A percentile compares a stretch with the other conserved stretches of the same genome.
Evolutionary conservation across 192 early-diverging fungal genomes (phyloP).

Genomic region (Backusella liffmaniae): DNA sequence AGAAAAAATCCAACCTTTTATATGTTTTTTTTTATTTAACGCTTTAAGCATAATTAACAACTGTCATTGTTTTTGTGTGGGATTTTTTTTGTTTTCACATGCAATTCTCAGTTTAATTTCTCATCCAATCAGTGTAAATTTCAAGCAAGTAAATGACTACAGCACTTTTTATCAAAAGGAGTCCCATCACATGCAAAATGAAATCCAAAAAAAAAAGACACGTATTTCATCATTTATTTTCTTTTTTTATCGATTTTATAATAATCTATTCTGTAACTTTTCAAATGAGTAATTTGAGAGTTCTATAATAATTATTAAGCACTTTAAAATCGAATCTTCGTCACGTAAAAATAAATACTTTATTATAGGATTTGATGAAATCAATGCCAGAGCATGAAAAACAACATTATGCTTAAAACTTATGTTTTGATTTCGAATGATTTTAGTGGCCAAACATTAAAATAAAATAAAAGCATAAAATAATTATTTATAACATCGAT

Average conservation of each 20-base stretch:
- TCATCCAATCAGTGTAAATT: neutral
- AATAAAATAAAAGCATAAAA: neutral
- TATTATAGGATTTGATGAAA: no score
- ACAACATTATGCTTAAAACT: neutral
- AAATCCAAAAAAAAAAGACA: neutral
- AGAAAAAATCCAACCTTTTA: neutral
- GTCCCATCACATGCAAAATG: neutral
- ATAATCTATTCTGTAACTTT: neutral
- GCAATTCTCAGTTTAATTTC: neutral
- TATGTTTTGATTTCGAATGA: no score
- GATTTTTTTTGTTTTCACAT: conserved; percentile 8
- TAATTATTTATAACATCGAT: neutral
- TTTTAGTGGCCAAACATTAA: neutral
- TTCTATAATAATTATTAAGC: no score
- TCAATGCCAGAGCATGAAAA: neutral
- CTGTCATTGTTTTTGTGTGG: conserved; percentile 9
- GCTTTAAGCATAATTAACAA: conserved; percentile 7
- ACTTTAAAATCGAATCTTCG: no score
- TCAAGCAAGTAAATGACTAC: neutral
- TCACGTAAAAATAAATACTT: no score
- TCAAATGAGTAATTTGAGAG: no score
- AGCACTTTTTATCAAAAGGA: neutral
- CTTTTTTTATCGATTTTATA: conserved; percentile 1
- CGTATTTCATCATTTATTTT: neutral
- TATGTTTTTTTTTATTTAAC: conserved; percentile 3